These are phyloP conservation scores for Psophocarpus tetragonolobus DNA, from an alignment of 306 rosid genomes.

Conservation along the genomic window DNA sequence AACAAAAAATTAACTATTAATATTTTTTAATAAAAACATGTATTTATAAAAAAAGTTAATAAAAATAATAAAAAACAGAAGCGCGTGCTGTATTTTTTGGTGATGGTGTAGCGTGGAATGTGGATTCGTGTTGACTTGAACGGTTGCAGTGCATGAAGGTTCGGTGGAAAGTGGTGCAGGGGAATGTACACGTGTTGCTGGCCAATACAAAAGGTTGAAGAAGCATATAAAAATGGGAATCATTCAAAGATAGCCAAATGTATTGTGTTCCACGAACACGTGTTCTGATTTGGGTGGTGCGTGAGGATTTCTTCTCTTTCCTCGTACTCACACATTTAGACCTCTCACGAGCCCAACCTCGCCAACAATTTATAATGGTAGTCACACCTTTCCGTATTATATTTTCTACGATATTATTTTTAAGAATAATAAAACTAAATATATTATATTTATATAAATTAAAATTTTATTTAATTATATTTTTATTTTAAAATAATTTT, in stretches of 20 bases:
- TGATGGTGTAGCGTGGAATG: not conserved
- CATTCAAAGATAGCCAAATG: not conserved
- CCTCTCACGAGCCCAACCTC: too few species aligned
- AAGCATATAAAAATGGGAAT: not conserved
- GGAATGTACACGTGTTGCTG: not conserved
- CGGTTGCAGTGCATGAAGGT: not conserved
- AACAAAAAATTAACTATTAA: not conserved
- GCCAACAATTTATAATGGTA: too few species aligned
- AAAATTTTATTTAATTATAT: too few species aligned
- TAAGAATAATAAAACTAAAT: too few species aligned
- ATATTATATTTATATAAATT: too few species aligned
- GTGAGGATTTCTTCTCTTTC: not conserved
- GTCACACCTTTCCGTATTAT: too few species aligned
- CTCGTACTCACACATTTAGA: too few species aligned
- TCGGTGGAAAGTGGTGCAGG: conserved; percentile 3
- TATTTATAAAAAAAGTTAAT: not conserved
- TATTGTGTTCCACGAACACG: not conserved
- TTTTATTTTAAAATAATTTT: too few species aligned
- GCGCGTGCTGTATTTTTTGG: not conserved
- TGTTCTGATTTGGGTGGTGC: not conserved
- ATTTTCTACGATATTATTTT: too few species aligned
- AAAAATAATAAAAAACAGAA: not conserved
- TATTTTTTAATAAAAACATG: not conserved
- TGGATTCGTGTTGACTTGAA: not conserved
- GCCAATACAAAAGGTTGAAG: not conserved